Conservation (phyloP, 2,329 filamentous ascomycete species). For the Penicillium brasilianum region DNA sequence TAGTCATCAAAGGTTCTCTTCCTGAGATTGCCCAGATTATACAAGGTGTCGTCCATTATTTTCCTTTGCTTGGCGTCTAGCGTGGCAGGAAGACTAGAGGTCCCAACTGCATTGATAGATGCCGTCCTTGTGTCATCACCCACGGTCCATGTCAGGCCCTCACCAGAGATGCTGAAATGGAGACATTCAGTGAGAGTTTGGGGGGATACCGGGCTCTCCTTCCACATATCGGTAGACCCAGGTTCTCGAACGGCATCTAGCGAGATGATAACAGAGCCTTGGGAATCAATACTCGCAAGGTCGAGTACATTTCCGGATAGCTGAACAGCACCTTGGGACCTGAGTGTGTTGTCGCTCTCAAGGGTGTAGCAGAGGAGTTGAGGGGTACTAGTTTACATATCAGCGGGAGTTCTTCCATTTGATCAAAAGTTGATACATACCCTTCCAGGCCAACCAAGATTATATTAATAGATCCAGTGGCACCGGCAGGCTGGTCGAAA, state of each 20-base stretch:
- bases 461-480: conserved; percentile 27
- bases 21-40: conserved; percentile 48
- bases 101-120: conserved; percentile 40
- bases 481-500: conserved; percentile 28
- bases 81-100: conserved; percentile 31
- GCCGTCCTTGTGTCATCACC: conserved; percentile 26
- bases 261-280: conserved; percentile 52
- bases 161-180: conserved; percentile 26
- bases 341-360: conserved; percentile 55
- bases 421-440: conserved; percentile 48
- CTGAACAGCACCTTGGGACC: conserved; percentile 56
- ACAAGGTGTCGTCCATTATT: conserved; percentile 43
- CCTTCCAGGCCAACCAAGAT: conserved; percentile 63
- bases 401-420: conserved; percentile 16
- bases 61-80: conserved; percentile 38
- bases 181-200: conserved; percentile 40
- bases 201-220: conserved; percentile 24
- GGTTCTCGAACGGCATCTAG: conserved; percentile 60
- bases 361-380: conserved; percentile 70
- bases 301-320: conserved; percentile 71
- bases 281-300: conserved; percentile 43
- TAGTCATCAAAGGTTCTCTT: conserved; percentile 40
- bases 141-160: conserved; percentile 35
- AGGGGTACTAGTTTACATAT: conserved; percentile 65
- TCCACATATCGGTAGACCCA: conserved; percentile 54